phyloP scores from a whole-genome alignment of 345 rosid species.

The Xanthoceras sorbifolium region DNA sequence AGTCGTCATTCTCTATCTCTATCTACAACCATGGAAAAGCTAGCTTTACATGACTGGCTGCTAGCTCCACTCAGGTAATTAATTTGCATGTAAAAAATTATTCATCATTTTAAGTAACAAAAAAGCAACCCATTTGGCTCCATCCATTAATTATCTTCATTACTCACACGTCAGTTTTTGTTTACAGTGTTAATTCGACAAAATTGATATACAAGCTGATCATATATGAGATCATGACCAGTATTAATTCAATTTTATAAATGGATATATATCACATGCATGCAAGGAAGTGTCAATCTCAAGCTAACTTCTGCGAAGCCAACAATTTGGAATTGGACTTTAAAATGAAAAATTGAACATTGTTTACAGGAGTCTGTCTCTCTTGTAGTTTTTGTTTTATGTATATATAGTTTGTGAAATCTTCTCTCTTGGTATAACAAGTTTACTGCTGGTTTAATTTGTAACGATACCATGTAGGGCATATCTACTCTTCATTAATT shows the following conservation, averaged over 20 bases:
- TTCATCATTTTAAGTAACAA: not conserved
- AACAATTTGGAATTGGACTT: constrained; percentile 5
- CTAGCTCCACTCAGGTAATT: not conserved
- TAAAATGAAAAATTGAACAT: not conserved
- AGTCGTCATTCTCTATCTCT: too few relatives aligned
- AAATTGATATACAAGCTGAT: too few relatives aligned
- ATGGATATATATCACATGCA: too few relatives aligned
- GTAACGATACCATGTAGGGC: too few relatives aligned
- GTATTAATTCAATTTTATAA: too few relatives aligned
- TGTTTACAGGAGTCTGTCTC: not conserved
- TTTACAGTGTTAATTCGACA: too few relatives aligned
- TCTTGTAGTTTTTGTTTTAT: not conserved
- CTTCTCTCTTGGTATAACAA: not conserved
- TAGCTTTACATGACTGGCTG: too few relatives aligned
- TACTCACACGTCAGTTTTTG: too few relatives aligned
- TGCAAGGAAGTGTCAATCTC: too few relatives aligned
- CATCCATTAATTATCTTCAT: not conserved
- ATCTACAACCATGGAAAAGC: not conserved
- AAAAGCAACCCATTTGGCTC: not conserved
- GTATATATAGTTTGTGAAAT: not conserved
- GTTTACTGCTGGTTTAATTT: too few relatives aligned
- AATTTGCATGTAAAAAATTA: not conserved
- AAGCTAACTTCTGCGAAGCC: constrained; percentile 16
- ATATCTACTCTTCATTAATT: too few relatives aligned
- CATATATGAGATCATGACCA: too few relatives aligned